Evolutionary conservation across 2,329 filamentous ascomycete genomes (phyloP).

Genomic region (Ascochyta viciae-villosae): DNA sequence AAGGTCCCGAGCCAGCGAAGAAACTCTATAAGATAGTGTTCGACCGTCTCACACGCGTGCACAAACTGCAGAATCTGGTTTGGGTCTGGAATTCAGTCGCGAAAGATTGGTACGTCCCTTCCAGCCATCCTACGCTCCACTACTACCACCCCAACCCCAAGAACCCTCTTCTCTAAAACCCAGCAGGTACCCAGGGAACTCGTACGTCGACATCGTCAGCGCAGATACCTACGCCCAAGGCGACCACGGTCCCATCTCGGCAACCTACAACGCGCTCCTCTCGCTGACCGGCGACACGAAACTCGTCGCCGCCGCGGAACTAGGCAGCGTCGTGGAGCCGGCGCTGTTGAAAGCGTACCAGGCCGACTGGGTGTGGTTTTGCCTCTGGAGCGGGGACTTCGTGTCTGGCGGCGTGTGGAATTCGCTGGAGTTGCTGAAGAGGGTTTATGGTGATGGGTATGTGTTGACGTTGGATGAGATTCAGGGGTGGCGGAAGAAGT

Average conservation of each 20-base stretch:
- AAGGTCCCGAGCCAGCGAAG: conserved; percentile 56
- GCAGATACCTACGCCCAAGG: conserved; percentile 57
- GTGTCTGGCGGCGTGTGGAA: conserved; percentile 55
- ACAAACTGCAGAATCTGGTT: conserved; percentile 57
- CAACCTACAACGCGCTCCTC: conserved; percentile 55
- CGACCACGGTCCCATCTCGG: conserved; percentile 54
- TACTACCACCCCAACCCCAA: no score
- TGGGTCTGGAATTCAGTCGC: conserved; percentile 61
- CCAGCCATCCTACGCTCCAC: no score
- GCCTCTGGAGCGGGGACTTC: conserved; percentile 55
- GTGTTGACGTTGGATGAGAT: conserved; percentile 41
- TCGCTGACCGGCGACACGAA: conserved; percentile 55
- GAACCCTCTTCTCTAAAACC: no score
- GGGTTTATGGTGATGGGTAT: conserved; percentile 40
- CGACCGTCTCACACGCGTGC: conserved; percentile 54
- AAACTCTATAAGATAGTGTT: conserved; percentile 55
- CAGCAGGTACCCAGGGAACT: conserved; percentile 53
- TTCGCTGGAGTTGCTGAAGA: conserved; percentile 50
- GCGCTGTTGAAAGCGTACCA: conserved; percentile 53
- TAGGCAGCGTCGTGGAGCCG: conserved; percentile 57
- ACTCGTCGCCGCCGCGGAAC: conserved; percentile 57
- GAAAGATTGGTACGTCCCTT: conserved; percentile 45
- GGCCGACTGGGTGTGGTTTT: conserved; percentile 59
- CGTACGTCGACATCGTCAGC: conserved; percentile 56
- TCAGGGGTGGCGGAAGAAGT: conserved; percentile 30